Base-by-base conservation (phyloP, 345 rosid genomes). In the Melaleuca quinquenervia region DNA sequence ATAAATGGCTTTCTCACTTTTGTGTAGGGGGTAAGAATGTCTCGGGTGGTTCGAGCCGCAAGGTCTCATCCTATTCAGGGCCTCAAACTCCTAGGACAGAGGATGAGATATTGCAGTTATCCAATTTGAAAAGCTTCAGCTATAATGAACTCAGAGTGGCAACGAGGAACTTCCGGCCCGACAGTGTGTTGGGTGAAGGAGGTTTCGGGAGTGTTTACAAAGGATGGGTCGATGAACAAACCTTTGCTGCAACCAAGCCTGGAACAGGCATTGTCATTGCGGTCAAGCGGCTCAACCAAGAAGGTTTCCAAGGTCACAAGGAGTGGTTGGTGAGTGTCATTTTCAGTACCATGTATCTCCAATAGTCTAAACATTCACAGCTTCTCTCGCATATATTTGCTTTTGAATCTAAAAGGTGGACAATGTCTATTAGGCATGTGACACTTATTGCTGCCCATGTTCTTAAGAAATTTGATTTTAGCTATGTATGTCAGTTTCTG, bases 131-230 rank as follows among this genome's bases (percentile, higher is more conserved):
- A 88, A 91, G 91, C 85, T 97, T 97, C 86, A 87, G 74, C 89
- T 96, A 92, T 52, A 89, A 74, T 88, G 97, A 94, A 45, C 97
- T 97, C 18, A 97, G 90, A 88, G 90, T 90, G 62, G 96, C 99
- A 3, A 97, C 99, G 11, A 92, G 97, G 89, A 96, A 95, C 87
- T 97, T 97, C 88, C 95, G 99, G 82, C 95, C 98, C 3, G 99
- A 97, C 88, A 93, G 98, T 91, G 96, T 97, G 84, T 87, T 97
- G 82, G 99, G 99, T 36, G 99, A 97, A 91, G 99, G 99, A 44
- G 99, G 99, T 24, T 97, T 97, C 7, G 99, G 99, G 88, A 89
- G 92, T 50, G 99, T 97, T 52, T 97, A 93, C 56, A 97, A 95
- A 84, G 99, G 98, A 11, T 97, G 99, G 99, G 89, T 97, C 74